Evolutionary conservation across 306 rosid genomes (phyloP), one percentile per base, ranked within the genome.

Genomic region (Glycine soja): DNA sequence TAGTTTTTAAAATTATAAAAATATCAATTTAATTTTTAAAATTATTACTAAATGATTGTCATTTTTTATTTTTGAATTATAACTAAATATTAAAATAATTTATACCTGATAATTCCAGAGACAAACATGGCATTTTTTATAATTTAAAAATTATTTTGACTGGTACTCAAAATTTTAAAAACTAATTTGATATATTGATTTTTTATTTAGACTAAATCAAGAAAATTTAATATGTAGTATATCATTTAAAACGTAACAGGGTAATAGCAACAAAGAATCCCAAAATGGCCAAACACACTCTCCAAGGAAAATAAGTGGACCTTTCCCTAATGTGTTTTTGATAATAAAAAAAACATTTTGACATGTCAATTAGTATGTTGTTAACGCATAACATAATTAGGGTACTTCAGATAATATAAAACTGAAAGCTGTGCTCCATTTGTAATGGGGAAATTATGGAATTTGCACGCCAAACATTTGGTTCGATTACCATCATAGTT

Each of bases 391-490:
- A 8, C 77, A 68, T 76, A 62, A 69, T 68, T 82, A 10, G 63
- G 64, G 50, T 45, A 66, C 36, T 74, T 32, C 14, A 12, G 2
- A 10, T 48, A 19, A 76, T 64, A n/a, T 65, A 66, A 47, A 34
- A 48, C 32, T 61, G 10, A 45, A 67, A 70, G 46, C 12, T 43
- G 30, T 54, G 50, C 9, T 53, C 11, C 34, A 63, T 54, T 66
- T 24, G 19, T 16, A 50, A 51, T 8, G 19, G 54, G 72, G 72
- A 32, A 65, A 83, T 83, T 72, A 46, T 56, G 54, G 66, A 72
- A 19, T 52, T 72, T 72, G 65, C 86, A 83, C 80, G 86, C 76
- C 80, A 56, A 83, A 83, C 80, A 72, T 65, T 72, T 72, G 51
- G 53, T 16, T 74, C 7, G 18, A 72, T 51, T 45, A 57, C 11